phyloP scores from a whole-genome alignment of 108 stramenopile genomes.

The Asterionellopsis glacialis region DNA sequence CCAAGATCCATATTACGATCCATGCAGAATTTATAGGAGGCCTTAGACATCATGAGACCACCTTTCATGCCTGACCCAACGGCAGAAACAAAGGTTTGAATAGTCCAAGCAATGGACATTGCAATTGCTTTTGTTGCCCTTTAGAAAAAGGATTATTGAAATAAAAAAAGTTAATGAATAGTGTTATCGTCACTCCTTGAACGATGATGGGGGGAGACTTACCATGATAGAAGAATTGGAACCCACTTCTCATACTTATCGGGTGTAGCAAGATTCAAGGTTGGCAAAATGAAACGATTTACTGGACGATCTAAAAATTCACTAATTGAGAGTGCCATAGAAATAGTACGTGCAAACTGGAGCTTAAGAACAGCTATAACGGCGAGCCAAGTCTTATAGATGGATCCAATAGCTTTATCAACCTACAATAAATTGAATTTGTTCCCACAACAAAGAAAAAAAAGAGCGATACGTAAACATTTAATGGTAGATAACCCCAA shows the following conservation, averaged over 20 bases:
- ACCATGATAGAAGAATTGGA: constrained; percentile 61
- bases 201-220: constrained; percentile 3
- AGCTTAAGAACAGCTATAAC: constrained; percentile 89
- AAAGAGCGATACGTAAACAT: background rate
- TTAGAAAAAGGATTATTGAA: background rate
- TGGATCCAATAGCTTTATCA: constrained; percentile 48
- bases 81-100: constrained; percentile 85
- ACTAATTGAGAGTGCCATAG: constrained; percentile 80
- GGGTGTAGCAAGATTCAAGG: constrained; percentile 53
- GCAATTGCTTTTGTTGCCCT: constrained; percentile 74
- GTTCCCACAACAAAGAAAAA: background rate
- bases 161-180: background rate
- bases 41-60: constrained; percentile 83
- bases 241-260: constrained; percentile 84
- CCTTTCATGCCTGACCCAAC: constrained; percentile 85
- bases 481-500: background rate
- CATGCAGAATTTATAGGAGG: constrained; percentile 37
- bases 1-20: constrained; percentile 31
- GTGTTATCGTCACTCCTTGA: background rate
- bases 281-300: constrained; percentile 66
- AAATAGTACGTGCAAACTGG: constrained; percentile 83
- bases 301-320: constrained; percentile 66
- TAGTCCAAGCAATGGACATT: constrained; percentile 87
- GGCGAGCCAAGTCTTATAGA: constrained; percentile 82
- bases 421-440: background rate